These are phyloP conservation scores for Sergeia podlipaevii DNA, from an alignment of 208 protist genomes.

Conservation along the genomic window DNA sequence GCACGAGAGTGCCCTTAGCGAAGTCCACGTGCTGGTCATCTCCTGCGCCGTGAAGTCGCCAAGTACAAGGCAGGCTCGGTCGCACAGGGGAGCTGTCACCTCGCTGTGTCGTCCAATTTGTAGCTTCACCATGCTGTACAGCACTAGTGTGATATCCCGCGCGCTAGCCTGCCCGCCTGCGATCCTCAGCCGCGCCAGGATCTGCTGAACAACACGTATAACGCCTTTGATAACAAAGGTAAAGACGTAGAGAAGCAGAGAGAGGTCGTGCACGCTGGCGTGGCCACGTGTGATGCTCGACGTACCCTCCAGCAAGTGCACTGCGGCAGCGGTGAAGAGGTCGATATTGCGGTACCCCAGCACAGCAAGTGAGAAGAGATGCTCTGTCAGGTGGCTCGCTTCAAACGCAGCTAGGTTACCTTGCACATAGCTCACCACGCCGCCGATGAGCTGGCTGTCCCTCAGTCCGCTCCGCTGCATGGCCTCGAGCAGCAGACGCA, in stretches of 20 bases:
- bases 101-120: constrained; percentile 43
- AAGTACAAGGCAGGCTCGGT: constrained; percentile 49
- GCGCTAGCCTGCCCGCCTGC: constrained; percentile 36
- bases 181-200: constrained; percentile 71
- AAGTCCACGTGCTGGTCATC: constrained; percentile 69
- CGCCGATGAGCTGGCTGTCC: constrained; percentile 40
- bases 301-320: constrained; percentile 43
- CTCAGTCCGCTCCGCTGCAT: constrained; percentile 38
- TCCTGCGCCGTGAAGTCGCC: constrained; percentile 54
- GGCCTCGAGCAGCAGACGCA: constrained; percentile 36
- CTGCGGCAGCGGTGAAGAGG: constrained; percentile 57
- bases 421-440: constrained; percentile 55
- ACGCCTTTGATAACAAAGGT: constrained; percentile 78
- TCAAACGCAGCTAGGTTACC: constrained; percentile 35
- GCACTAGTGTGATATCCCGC: constrained; percentile 58
- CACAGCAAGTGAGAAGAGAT: constrained; percentile 47
- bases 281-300: not conserved
- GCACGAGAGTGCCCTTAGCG: constrained; percentile 40
- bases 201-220: constrained; percentile 79
- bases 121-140: constrained; percentile 81
- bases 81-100: constrained; percentile 55
- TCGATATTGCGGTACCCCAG: constrained; percentile 74
- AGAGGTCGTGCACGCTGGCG: constrained; percentile 68
- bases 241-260: constrained; percentile 71
- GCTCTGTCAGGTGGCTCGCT: constrained; percentile 38